These are phyloP conservation scores for Trichoderma aggressivum DNA, from an alignment of 2,329 filamentous ascomycete genomes.

Conservation along the genomic window DNA sequence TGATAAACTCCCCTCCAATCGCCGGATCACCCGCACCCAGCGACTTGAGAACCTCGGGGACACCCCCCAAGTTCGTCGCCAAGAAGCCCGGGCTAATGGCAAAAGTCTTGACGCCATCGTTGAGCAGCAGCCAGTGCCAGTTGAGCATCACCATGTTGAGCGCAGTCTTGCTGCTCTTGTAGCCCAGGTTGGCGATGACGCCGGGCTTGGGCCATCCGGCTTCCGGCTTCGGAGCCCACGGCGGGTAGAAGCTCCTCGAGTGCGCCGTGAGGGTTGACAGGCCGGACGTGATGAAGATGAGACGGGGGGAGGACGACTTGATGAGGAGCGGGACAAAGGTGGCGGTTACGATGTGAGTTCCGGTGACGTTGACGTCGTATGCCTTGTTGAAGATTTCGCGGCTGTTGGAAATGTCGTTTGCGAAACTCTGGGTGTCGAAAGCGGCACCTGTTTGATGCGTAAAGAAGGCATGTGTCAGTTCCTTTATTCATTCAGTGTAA, in stretches of 20 bases:
- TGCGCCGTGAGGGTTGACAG: constrained; percentile 38
- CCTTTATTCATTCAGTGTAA: not conserved
- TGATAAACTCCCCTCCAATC: constrained; percentile 38
- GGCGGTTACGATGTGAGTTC: constrained; percentile 41
- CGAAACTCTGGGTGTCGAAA: constrained; percentile 38
- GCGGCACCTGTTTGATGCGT: constrained; percentile 32
- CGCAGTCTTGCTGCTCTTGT: constrained; percentile 27
- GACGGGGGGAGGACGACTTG: constrained; percentile 38
- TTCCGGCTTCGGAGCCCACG: constrained; percentile 25
- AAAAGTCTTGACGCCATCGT: constrained; percentile 51
- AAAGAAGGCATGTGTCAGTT: not conserved
- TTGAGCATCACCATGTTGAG: constrained; percentile 37
- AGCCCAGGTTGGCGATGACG: constrained; percentile 29
- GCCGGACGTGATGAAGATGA: constrained; percentile 49
- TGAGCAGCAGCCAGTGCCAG: constrained; percentile 42
- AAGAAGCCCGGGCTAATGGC: constrained; percentile 47
- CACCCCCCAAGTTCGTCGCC: constrained; percentile 43
- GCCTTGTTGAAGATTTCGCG: constrained; percentile 44
- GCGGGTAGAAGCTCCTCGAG: constrained; percentile 26
- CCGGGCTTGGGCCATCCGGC: constrained; percentile 52
- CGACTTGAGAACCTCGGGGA: constrained; percentile 30
- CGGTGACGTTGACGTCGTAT: constrained; percentile 50
- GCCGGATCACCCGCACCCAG: constrained; percentile 35
- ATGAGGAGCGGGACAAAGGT: constrained; percentile 45
- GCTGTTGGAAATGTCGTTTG: constrained; percentile 26